A percentile compares a stretch with the other conserved stretches of the same genome.
phyloP scores from a whole-genome alignment of 2,329 filamentous ascomycete genomes.

The Diplocarpon mali region DNA sequence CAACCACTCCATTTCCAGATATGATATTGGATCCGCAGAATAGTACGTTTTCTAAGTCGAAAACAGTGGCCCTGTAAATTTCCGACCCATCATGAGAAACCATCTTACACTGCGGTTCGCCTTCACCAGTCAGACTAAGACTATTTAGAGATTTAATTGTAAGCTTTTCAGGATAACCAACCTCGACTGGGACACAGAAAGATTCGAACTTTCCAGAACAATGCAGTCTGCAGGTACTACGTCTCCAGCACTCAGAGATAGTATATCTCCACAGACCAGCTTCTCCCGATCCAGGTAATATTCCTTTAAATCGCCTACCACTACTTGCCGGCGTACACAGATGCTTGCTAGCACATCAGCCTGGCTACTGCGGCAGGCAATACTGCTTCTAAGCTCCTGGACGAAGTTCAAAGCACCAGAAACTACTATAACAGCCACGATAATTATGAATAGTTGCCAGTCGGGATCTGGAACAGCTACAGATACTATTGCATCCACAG shows the following conservation, averaged over 20 bases:
- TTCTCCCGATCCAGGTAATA: background rate
- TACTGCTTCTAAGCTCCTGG: background rate
- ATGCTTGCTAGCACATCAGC: background rate
- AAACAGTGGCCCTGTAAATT: background rate
- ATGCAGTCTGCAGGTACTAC: slow-evolving; percentile 8
- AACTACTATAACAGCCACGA: background rate
- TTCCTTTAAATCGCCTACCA: background rate
- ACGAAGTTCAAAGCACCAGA: background rate
- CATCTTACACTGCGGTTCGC: slow-evolving; percentile 5
- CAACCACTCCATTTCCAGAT: slow-evolving; percentile 6
- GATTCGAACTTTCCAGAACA: slow-evolving; percentile 2
- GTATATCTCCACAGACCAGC: slow-evolving; percentile 7
- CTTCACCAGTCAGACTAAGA: slow-evolving; percentile 5
- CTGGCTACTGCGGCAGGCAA: background rate
- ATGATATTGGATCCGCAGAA: slow-evolving; percentile 3
- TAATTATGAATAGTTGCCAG: slow-evolving; percentile 2
- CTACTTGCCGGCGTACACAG: background rate
- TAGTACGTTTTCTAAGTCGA: slow-evolving; percentile 5
- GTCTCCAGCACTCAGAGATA: slow-evolving; percentile 3
- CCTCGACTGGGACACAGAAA: slow-evolving; percentile 9
- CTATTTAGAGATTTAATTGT: background rate
- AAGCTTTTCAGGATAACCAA: background rate
- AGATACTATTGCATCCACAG: slow-evolving; percentile 3
- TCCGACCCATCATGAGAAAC: background rate
- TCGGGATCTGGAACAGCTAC: slow-evolving; percentile 1